Evolutionary conservation across 2,329 filamentous ascomycete species (phyloP).

Genomic region (Aquanectria penicillioides): DNA sequence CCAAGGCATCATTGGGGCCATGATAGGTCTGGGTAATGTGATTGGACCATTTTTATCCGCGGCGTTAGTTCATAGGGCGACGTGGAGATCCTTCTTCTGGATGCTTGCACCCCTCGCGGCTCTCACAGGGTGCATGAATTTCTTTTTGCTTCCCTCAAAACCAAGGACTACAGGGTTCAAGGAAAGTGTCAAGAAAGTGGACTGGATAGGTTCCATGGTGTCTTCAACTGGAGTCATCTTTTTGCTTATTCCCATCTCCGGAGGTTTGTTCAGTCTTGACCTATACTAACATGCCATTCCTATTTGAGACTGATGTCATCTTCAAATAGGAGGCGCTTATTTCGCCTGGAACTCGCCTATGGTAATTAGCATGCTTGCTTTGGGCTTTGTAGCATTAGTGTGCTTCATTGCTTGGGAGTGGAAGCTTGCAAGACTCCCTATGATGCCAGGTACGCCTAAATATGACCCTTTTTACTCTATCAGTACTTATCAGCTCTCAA

Average conservation of each 20-base stretch:
- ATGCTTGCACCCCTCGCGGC: conserved; percentile 61
- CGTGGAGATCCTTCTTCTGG: conserved; percentile 56
- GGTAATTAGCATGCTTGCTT: conserved; percentile 77
- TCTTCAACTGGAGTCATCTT: conserved; percentile 67
- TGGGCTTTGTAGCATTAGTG: conserved; percentile 68
- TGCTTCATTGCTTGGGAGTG: conserved; percentile 77
- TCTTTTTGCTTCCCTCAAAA: conserved; percentile 62
- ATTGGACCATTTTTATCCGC: conserved; percentile 57
- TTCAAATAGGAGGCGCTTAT: conserved; percentile 37
- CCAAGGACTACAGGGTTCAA: conserved; percentile 56
- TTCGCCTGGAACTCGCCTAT: conserved; percentile 71
- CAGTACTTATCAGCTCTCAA: conserved; percentile 24
- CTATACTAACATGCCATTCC: not conserved
- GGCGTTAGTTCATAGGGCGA: conserved; percentile 48
- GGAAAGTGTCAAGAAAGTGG: conserved; percentile 64
- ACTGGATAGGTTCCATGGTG: conserved; percentile 66
- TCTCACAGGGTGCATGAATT: conserved; percentile 55
- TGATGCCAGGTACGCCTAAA: conserved; percentile 66
- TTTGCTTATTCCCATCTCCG: conserved; percentile 71
- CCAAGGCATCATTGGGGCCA: conserved; percentile 54
- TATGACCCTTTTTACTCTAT: not conserved
- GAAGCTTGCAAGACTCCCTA: conserved; percentile 75
- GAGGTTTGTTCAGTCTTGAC: conserved; percentile 48
- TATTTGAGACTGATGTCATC: not conserved
- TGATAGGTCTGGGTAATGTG: conserved; percentile 53